Base-by-base conservation (phyloP, 2,329 filamentous ascomycete genomes). In the Seiridium unicorne region DNA sequence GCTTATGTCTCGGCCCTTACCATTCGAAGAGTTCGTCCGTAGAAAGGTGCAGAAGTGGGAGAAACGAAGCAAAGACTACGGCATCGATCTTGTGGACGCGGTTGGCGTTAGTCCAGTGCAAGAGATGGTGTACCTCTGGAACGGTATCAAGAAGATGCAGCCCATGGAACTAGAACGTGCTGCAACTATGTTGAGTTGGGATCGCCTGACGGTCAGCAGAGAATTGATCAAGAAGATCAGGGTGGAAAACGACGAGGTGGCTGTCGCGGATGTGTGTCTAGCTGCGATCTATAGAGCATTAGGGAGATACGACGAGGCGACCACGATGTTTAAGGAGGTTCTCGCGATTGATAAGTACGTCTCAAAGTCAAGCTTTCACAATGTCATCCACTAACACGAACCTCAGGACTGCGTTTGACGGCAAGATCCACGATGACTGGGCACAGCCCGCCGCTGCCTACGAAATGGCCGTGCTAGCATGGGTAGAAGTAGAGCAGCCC, bases 101-200 rank as follows among this genome's bases (percentile, higher is more conserved):
- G 81, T 96, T 7, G 93, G 93, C 0, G 82, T 91, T 3, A 90
- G 88, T 61, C 95, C 95, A 0, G 80, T 92, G 0, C 86, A 93
- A 68, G 95, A 98, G 77, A 96, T 98, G 90, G 88, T 90, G 10
- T 96, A 94, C 73, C 87, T 98, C 68, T 98, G 93, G 93, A 93
- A 92, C 69, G 94, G 93, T 0, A 87, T 86, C 67, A 94, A 91
- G 74, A 87, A 92, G 58, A 96, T 97, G 91, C 79, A 84, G 2
- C 68, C 76, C 1, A 76, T 77, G 0, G 84, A 94, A 61, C 78
- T 97, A 11, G 79, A 89, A 53, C 76, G 80, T 47, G 91, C 87
- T 0, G 72, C 92, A 44, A 75, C 72, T 1, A 82, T 83, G n/a
- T 76, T 97, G 9, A 78, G 80, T 0, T 96, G 85, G 84, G 76